Evolutionary conservation across 2,329 filamentous ascomycete genomes (phyloP).

Genomic region (Pseudocercospora pini-densiflorae): DNA sequence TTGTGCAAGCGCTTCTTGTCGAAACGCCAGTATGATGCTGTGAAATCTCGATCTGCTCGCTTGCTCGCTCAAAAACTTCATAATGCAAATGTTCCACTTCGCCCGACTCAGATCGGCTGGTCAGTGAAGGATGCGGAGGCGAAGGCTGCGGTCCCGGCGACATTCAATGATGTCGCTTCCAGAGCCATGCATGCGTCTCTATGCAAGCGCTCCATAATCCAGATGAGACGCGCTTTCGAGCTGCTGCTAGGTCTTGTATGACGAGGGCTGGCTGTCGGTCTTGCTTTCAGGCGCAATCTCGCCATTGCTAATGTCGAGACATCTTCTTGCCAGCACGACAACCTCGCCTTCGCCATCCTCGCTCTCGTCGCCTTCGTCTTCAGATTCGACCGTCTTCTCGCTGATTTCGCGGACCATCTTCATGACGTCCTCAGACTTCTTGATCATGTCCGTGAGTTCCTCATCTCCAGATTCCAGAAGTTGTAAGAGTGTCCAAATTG

Average conservation of each 20-base stretch:
- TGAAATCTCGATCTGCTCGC: slow-evolving; percentile 22
- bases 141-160: neutral
- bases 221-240: neutral
- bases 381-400: slow-evolving; percentile 83
- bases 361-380: slow-evolving; percentile 82
- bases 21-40: slow-evolving; percentile 22
- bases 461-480: slow-evolving; percentile 94
- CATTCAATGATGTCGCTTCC: neutral
- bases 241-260: slow-evolving; percentile 23
- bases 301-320: slow-evolving; percentile 64
- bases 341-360: slow-evolving; percentile 93
- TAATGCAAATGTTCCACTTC: slow-evolving; percentile 15
- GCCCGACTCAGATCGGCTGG: neutral
- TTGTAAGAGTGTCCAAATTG: slow-evolving; percentile 96
- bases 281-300: slow-evolving; percentile 23
- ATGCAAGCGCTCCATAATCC: neutral
- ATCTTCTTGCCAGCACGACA: slow-evolving; percentile 86
- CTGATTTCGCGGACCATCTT: slow-evolving; percentile 91
- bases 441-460: slow-evolving; percentile 83
- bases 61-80: slow-evolving; percentile 26
- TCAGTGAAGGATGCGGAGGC: neutral
- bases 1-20: slow-evolving; percentile 8
- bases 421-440: slow-evolving; percentile 87
- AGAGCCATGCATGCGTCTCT: neutral
- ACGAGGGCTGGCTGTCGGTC: slow-evolving; percentile 29